Evolutionary conservation across 768 basidiomycete species (phyloP).

Genomic region (Omphalotus guepiniiformis): DNA sequence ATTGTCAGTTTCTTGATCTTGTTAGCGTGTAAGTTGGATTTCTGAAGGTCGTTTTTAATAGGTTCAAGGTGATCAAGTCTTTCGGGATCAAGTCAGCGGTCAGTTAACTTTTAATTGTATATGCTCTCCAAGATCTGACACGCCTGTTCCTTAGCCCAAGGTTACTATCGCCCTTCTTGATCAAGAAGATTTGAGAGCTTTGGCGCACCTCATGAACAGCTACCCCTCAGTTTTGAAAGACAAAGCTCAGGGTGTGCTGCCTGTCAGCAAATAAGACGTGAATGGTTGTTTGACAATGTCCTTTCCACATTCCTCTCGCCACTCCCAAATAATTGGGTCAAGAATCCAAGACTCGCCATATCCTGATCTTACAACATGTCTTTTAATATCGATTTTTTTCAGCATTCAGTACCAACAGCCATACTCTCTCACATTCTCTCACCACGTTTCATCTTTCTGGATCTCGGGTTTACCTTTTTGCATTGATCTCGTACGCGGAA

Average conservation of each 20-base stretch:
- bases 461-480: too few relatives aligned
- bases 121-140: too few relatives aligned
- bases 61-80: slow-evolving; percentile 65
- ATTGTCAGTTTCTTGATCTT: slow-evolving; percentile 47
- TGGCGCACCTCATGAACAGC: slow-evolving; percentile 85
- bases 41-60: slow-evolving; percentile 19
- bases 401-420: too few relatives aligned
- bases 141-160: slow-evolving; percentile 53
- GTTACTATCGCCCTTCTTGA: slow-evolving; percentile 81
- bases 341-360: too few relatives aligned
- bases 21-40: slow-evolving; percentile 5
- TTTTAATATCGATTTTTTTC: too few relatives aligned
- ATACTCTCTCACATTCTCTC: too few relatives aligned
- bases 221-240: slow-evolving; percentile 81
- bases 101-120: slow-evolving; percentile 23
- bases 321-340: too few relatives aligned
- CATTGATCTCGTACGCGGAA: too few relatives aligned
- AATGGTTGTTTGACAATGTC: too few relatives aligned
- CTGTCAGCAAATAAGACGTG: slow-evolving; percentile 15
- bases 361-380: too few relatives aligned
- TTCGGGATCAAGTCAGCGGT: slow-evolving; percentile 82
- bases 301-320: too few relatives aligned
- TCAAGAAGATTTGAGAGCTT: slow-evolving; percentile 76
- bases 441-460: too few relatives aligned
- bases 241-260: slow-evolving; percentile 44